A percentile compares a stretch with the other conserved stretches of the same genome.
Evolutionary conservation across 495 filamentous ascomycete species (phyloP).

Genomic region (Collariella sp.): DNA sequence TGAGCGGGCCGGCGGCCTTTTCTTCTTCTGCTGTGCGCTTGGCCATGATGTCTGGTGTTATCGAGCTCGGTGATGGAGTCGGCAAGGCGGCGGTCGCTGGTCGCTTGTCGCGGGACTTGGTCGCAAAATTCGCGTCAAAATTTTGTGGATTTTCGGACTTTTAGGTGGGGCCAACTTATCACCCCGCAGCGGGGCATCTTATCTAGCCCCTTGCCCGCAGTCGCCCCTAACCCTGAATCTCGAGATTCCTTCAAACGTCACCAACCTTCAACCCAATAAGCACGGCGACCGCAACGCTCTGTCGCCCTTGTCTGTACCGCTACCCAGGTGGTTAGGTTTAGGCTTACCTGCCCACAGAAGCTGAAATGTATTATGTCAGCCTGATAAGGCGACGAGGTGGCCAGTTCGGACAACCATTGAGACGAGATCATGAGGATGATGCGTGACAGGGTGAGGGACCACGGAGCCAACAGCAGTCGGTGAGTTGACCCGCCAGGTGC

Average conservation of each 20-base stretch:
- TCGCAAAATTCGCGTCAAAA: slow-evolving; percentile 14
- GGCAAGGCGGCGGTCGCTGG: not conserved
- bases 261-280: no score
- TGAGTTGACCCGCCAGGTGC: not conserved
- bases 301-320: no score
- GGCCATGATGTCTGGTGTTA: slow-evolving; percentile 31
- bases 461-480: not conserved
- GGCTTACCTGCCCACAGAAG: no score
- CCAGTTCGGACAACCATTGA: no score
- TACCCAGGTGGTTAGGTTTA: no score
- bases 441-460: not conserved
- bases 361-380: no score
- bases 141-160: slow-evolving; percentile 19
- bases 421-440: no score
- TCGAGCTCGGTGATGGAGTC: not conserved
- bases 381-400: not conserved
- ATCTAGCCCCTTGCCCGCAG: no score
- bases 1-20: slow-evolving; percentile 51
- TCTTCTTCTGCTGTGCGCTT: slow-evolving; percentile 56
- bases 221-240: no score
- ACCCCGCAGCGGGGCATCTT: slow-evolving; percentile 16
- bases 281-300: not conserved
- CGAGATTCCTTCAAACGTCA: no score
- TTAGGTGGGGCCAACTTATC: slow-evolving; percentile 20
- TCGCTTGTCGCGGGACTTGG: not conserved